Evolutionary conservation across 495 filamentous ascomycete species (phyloP).

Genomic region (Thozetella sp.): DNA sequence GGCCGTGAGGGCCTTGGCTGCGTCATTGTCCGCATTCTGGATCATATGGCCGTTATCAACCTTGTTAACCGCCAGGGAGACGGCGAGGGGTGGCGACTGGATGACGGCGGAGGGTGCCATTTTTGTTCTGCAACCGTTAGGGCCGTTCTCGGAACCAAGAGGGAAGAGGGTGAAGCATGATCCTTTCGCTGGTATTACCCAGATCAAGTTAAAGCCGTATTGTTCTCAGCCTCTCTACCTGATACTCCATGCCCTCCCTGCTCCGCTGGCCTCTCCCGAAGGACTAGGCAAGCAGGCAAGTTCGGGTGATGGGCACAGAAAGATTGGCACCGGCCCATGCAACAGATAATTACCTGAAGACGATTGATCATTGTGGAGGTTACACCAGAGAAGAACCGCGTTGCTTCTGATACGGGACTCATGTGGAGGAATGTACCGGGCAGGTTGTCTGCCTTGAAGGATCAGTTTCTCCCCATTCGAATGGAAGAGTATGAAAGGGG

Average conservation of each 20-base stretch:
- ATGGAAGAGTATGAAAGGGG: no score
- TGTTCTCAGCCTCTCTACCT: conserved; percentile 76
- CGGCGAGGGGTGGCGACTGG: conserved; percentile 23
- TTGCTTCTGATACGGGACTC: conserved; percentile 17
- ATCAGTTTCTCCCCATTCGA: no score
- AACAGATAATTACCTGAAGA: conserved; percentile 39
- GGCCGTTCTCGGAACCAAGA: conserved; percentile 9
- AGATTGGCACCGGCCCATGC: conserved; percentile 42
- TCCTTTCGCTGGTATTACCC: conserved; percentile 99
- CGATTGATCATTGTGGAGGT: conserved; percentile 23
- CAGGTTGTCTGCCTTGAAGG: neutral
- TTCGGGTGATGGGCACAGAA: conserved; percentile 4
- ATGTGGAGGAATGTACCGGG: conserved; percentile 19
- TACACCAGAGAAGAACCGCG: conserved; percentile 21
- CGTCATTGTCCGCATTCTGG: conserved; percentile 34
- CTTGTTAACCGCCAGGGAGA: conserved; percentile 30
- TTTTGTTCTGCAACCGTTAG: conserved; percentile 46
- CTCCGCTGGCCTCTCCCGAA: neutral
- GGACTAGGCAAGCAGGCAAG: neutral
- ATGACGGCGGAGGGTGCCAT: conserved; percentile 76
- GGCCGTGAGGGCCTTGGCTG: conserved; percentile 59
- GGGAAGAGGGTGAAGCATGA: conserved; percentile 66
- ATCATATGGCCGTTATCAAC: conserved; percentile 37
- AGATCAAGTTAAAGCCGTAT: conserved; percentile 98
- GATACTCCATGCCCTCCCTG: neutral